Percentiles rank a stretch among this genome's conserved stretches.
These are phyloP conservation scores for Suillus tomentosus DNA, from an alignment of 768 basidiomycete species.

Conservation along the genomic window DNA sequence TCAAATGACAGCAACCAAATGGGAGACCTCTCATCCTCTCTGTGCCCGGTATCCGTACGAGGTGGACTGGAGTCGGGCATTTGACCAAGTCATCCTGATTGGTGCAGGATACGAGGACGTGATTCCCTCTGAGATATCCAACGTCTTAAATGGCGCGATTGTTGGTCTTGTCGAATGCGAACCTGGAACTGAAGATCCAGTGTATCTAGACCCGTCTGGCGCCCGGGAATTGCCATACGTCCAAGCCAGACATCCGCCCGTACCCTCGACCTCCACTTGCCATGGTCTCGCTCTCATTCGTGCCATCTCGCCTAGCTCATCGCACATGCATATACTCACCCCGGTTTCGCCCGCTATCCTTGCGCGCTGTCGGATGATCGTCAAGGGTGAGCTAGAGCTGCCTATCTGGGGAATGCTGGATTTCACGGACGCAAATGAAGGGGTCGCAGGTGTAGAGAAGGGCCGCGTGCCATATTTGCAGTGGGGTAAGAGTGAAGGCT, in stretches of 20 bases:
- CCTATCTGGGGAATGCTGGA: constrained; percentile 90
- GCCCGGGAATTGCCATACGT: constrained; percentile 50
- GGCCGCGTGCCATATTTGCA: constrained; percentile 75
- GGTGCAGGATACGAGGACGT: constrained; percentile 84
- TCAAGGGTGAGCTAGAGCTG: constrained; percentile 88
- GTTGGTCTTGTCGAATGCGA: constrained; percentile 71
- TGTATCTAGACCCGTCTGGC: constrained; percentile 7
- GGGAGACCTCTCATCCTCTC: constrained; percentile 73
- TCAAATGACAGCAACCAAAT: constrained; percentile 46
- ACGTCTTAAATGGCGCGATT: constrained; percentile 78
- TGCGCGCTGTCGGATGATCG: constrained; percentile 46
- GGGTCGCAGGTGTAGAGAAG: constrained; percentile 53
- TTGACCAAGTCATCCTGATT: constrained; percentile 65
- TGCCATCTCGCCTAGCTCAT: constrained; percentile 38
- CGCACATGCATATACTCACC: constrained; percentile 73
- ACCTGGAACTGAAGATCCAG: neutral
- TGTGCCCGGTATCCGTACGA: constrained; percentile 72
- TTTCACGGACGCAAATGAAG: constrained; percentile 45
- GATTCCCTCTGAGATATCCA: constrained; percentile 61
- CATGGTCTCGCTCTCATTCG: constrained; percentile 81
- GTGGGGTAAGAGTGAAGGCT: constrained; percentile 69
- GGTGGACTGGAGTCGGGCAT: constrained; percentile 55
- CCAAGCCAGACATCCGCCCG: constrained; percentile 55
- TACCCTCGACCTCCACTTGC: constrained; percentile 62
- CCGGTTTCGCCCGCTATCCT: constrained; percentile 62